These are phyloP conservation scores for Vigna hirtella DNA, from an alignment of 306 rosid genomes.

Conservation along the genomic window DNA sequence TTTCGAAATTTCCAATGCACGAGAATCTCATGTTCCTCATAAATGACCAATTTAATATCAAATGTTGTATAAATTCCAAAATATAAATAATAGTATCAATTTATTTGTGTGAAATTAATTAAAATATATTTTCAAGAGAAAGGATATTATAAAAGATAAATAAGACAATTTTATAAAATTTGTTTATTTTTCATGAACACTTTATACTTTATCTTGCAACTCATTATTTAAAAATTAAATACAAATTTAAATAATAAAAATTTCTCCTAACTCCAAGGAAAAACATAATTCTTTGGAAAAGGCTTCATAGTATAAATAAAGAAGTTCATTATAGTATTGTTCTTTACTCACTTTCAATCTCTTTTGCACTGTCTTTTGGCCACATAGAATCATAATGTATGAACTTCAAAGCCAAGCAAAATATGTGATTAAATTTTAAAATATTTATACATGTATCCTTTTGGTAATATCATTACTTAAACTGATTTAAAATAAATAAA, in stretches of 20 bases:
- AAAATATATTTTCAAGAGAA: too few relatives aligned
- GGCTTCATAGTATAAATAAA: slow-evolving; percentile 12
- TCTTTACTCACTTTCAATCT: not conserved
- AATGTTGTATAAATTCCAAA: not conserved
- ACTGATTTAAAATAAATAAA: not conserved
- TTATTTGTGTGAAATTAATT: not conserved
- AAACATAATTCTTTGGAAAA: not conserved
- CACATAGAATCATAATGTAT: not conserved
- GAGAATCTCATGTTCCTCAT: slow-evolving; percentile 17
- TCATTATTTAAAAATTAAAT: too few relatives aligned
- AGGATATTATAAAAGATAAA: not conserved
- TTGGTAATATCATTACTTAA: not conserved
- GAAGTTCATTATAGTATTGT: not conserved
- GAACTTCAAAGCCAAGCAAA: slow-evolving; percentile 44
- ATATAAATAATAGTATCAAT: too few relatives aligned
- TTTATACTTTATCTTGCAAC: too few relatives aligned
- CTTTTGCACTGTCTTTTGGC: too few relatives aligned
- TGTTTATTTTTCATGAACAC: too few relatives aligned
- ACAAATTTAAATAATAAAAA: too few relatives aligned
- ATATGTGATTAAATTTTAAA: not conserved
- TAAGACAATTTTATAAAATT: too few relatives aligned
- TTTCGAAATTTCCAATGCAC: slow-evolving; percentile 22
- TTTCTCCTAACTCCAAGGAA: not conserved
- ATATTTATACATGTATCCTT: not conserved
- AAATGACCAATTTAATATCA: slow-evolving; percentile 21